phyloP scores from a whole-genome alignment of 805 yeast species.

The Kazachstania martiniae region DNA sequence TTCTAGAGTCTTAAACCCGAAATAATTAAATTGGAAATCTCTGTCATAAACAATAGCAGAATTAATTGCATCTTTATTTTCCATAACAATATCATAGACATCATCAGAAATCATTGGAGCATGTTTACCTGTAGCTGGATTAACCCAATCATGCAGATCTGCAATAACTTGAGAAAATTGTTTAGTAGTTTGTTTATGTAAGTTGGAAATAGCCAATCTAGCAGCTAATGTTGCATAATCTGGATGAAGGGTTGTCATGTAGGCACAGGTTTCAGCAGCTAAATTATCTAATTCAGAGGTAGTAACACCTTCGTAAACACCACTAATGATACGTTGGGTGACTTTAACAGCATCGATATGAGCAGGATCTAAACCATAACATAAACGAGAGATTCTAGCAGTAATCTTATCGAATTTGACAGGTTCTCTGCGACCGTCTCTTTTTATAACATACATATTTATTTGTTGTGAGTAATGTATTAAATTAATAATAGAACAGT shows the following conservation, averaged over 20 bases:
- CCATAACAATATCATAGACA: slow-evolving; percentile 50
- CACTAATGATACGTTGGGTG: slow-evolving; percentile 90
- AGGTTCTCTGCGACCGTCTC: slow-evolving; percentile 92
- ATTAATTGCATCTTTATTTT: slow-evolving; percentile 56
- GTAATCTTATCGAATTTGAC: slow-evolving; percentile 95
- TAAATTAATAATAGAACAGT: too few species aligned
- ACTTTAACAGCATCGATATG: slow-evolving; percentile 94
- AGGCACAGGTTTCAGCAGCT: slow-evolving; percentile 96
- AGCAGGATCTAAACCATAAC: slow-evolving; percentile 84
- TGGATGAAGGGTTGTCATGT: slow-evolving; percentile 96
- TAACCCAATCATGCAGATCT: slow-evolving; percentile 64
- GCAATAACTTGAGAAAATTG: slow-evolving; percentile 69
- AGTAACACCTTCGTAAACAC: slow-evolving; percentile 95
- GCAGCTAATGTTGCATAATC: slow-evolving; percentile 94
- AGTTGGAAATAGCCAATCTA: slow-evolving; percentile 85
- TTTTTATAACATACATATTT: slow-evolving; percentile 76
- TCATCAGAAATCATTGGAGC: slow-evolving; percentile 64
- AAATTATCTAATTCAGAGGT: slow-evolving; percentile 75
- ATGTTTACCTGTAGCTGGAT: slow-evolving; percentile 64
- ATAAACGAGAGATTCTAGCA: slow-evolving; percentile 84
- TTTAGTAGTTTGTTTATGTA: slow-evolving; percentile 89
- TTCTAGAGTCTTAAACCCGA: slow-evolving; percentile 87
- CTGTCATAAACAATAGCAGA: slow-evolving; percentile 65
- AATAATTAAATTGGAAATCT: slow-evolving; percentile 70
- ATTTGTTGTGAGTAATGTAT: too few species aligned